These are phyloP conservation scores for Coemansia sp. DNA, from an alignment of 192 early-diverging fungal species.

Conservation along the genomic window DNA sequence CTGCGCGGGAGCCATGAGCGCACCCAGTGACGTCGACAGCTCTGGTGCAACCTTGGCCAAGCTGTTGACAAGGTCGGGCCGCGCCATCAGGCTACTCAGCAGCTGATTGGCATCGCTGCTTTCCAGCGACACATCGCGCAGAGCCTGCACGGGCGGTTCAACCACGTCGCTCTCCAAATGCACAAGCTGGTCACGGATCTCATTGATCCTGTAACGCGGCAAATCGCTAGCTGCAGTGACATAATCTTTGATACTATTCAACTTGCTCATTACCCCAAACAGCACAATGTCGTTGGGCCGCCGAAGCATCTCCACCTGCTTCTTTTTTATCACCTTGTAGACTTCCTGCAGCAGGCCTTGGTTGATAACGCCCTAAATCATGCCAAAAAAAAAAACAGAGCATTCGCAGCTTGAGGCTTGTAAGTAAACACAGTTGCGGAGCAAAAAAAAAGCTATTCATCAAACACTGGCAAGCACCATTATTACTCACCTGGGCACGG, in stretches of 20 bases:
- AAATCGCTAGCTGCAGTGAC: conserved; percentile 22
- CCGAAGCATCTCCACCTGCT: conserved; percentile 42
- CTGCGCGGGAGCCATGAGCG: conserved; percentile 17
- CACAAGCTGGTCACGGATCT: conserved; percentile 31
- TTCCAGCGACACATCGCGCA: background rate
- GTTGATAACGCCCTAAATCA: conserved; percentile 25
- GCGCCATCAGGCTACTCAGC: conserved; percentile 37
- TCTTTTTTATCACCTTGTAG: conserved; percentile 32
- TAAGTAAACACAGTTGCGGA: background rate
- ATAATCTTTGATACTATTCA: conserved; percentile 30
- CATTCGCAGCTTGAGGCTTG: background rate
- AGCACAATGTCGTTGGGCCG: conserved; percentile 33
- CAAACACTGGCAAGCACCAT: background rate
- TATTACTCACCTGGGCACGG: conserved; percentile 34
- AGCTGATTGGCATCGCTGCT: conserved; percentile 23
- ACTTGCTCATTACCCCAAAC: conserved; percentile 27
- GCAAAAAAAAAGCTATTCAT: background rate
- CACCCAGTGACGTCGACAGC: conserved; percentile 28
- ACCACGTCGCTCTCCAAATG: conserved; percentile 10
- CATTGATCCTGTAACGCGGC: conserved; percentile 11
- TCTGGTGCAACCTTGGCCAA: conserved; percentile 41
- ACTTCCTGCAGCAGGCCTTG: conserved; percentile 37
- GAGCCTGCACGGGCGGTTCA: background rate
- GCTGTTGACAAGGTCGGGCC: conserved; percentile 35
- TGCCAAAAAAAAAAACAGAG: background rate